Evolutionary conservation across 1,284 basidiomycete genomes (phyloP).

Genomic region (Ceratobasidium sp.): DNA sequence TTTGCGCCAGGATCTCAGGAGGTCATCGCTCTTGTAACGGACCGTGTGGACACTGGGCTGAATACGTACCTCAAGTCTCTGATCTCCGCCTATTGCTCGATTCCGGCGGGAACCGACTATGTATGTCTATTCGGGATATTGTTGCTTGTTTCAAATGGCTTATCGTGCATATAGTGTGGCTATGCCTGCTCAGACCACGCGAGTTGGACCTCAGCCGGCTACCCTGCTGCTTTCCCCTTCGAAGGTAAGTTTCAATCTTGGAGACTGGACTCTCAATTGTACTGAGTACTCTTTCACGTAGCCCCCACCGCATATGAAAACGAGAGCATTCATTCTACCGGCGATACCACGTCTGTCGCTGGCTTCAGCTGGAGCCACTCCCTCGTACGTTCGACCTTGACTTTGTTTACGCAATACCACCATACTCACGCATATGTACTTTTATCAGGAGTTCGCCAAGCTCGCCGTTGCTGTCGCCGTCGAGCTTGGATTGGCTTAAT

Average conservation of each 20-base stretch:
- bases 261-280: constrained; percentile 44
- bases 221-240: constrained; percentile 60
- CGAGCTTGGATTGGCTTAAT: constrained; percentile 56
- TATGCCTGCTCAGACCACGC: constrained; percentile 68
- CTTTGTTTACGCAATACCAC: background rate
- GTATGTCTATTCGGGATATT: background rate
- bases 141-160: constrained; percentile 34
- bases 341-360: constrained; percentile 64
- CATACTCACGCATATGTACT: too few relatives aligned
- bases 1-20: constrained; percentile 65
- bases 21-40: constrained; percentile 64
- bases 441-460: constrained; percentile 62
- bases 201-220: constrained; percentile 62
- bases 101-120: constrained; percentile 29
- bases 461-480: constrained; percentile 64
- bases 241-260: constrained; percentile 46
- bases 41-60: constrained; percentile 61
- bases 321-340: constrained; percentile 64
- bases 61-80: constrained; percentile 59
- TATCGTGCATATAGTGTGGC: constrained; percentile 59
- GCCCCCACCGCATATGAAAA: constrained; percentile 52
- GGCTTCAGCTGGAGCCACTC: constrained; percentile 65
- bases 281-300: constrained; percentile 49
- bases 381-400: constrained; percentile 40
- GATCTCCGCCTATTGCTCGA: constrained; percentile 28